These are phyloP conservation scores for Alternaria triticimaculans DNA, from an alignment of 2,329 filamentous ascomycete species.

Conservation along the genomic window DNA sequence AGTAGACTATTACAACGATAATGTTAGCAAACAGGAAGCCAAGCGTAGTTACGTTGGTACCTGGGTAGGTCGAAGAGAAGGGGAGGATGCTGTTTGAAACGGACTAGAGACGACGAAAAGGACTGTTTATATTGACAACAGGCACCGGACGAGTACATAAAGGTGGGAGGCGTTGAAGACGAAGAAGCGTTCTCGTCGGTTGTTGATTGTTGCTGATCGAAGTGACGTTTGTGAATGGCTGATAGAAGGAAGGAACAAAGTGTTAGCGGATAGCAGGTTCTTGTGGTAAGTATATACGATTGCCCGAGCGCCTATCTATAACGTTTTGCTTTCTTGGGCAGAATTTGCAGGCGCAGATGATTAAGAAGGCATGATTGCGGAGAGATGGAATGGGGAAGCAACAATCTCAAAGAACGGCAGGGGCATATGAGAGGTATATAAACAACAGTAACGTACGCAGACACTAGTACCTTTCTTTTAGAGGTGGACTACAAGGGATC, in stretches of 20 bases:
- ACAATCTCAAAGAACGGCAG: background rate
- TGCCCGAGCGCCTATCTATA: background rate
- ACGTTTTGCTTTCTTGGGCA: background rate
- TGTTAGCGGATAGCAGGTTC: background rate
- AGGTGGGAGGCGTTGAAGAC: background rate
- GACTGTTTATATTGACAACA: too few species aligned
- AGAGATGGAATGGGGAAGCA: background rate
- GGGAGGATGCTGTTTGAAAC: too few species aligned
- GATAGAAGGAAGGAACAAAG: background rate
- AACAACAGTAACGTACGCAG: background rate
- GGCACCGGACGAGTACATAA: background rate
- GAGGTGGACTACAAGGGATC: background rate
- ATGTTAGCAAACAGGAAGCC: too few species aligned
- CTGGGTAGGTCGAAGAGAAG: too few species aligned
- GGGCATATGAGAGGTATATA: background rate
- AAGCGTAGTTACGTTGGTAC: too few species aligned
- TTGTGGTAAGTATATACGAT: background rate
- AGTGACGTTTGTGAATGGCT: background rate
- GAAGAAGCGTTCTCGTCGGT: background rate
- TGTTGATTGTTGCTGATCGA: background rate
- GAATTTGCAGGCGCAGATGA: background rate
- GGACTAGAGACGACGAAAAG: too few species aligned
- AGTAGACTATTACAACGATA: too few species aligned
- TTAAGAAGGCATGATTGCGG: background rate
- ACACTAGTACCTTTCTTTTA: background rate